Evolutionary conservation across 768 basidiomycete species (phyloP).

Genomic region (Kwoniella botswanensis): DNA sequence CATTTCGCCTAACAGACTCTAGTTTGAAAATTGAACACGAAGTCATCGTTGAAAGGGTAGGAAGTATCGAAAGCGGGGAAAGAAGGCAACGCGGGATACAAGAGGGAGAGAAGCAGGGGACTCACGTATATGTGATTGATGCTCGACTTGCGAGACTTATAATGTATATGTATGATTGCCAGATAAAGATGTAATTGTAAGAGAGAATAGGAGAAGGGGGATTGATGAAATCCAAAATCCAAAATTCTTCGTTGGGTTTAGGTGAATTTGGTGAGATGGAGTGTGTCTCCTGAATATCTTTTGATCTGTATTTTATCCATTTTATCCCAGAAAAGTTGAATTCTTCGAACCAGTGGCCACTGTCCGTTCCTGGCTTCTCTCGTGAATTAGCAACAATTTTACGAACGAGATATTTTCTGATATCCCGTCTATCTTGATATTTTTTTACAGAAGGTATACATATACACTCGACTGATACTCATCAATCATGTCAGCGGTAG

Average conservation of each 20-base stretch:
- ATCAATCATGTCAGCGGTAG: constrained; percentile 37
- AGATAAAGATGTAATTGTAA: constrained; percentile 8
- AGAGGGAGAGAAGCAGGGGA: too few species aligned
- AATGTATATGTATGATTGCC: not conserved
- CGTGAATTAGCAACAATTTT: not conserved
- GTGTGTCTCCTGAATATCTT: constrained; percentile 21
- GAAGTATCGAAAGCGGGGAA: constrained; percentile 10
- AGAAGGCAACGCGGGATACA: not conserved
- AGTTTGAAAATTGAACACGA: constrained; percentile 57
- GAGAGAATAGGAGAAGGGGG: constrained; percentile 7
- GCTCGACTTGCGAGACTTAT: constrained; percentile 24
- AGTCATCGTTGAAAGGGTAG: constrained; percentile 43
- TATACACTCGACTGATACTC: not conserved
- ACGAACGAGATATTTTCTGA: not conserved
- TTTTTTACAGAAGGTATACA: not conserved
- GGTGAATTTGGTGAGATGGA: constrained; percentile 19
- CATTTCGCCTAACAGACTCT: constrained; percentile 58
- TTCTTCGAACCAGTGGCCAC: not conserved
- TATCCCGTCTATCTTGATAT: not conserved
- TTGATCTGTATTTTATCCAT: constrained; percentile 2
- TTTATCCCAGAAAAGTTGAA: constrained; percentile 46
- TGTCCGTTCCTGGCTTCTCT: not conserved
- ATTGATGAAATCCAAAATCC: constrained; percentile 21
- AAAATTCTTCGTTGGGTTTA: constrained; percentile 2
- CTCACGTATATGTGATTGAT: not conserved